phyloP scores from a whole-genome alignment of 2,329 filamentous ascomycete species.

The Penicillium brevicompactum region DNA sequence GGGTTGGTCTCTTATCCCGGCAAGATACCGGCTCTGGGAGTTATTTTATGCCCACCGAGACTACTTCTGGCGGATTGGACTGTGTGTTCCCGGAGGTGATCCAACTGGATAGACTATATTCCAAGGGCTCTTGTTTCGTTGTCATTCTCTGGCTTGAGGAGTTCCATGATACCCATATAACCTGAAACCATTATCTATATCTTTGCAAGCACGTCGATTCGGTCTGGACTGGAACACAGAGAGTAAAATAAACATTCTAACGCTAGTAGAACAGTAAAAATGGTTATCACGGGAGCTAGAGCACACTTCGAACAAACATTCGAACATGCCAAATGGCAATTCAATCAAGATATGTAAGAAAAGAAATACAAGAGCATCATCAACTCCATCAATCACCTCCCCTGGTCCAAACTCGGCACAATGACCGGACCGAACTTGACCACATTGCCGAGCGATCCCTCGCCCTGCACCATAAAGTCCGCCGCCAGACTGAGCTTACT shows the following conservation, averaged over 20 bases:
- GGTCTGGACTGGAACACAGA: background rate
- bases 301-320: background rate
- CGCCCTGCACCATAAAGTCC: conserved; percentile 95
- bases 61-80: conserved; percentile 91
- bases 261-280: background rate
- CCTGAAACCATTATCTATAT: background rate
- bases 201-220: background rate
- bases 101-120: conserved; percentile 23
- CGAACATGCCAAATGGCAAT: conserved; percentile 6
- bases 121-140: background rate
- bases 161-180: background rate
- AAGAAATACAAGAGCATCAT: background rate
- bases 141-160: background rate
- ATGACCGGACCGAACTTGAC: conserved; percentile 98
- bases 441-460: conserved; percentile 75
- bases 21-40: conserved; percentile 80
- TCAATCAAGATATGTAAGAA: conserved; percentile 4
- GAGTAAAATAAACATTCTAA: background rate
- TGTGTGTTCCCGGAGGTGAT: conserved; percentile 79
- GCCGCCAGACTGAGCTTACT: conserved; percentile 80
- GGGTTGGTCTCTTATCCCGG: conserved; percentile 35
- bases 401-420: conserved; percentile 81
- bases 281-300: background rate
- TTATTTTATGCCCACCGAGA: conserved; percentile 91
- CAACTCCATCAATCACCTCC: conserved; percentile 49